A percentile compares a stretch with the other conserved stretches of the same genome.
Conservation (phyloP, 306 rosid genomes). For the Malus asiatica region DNA sequence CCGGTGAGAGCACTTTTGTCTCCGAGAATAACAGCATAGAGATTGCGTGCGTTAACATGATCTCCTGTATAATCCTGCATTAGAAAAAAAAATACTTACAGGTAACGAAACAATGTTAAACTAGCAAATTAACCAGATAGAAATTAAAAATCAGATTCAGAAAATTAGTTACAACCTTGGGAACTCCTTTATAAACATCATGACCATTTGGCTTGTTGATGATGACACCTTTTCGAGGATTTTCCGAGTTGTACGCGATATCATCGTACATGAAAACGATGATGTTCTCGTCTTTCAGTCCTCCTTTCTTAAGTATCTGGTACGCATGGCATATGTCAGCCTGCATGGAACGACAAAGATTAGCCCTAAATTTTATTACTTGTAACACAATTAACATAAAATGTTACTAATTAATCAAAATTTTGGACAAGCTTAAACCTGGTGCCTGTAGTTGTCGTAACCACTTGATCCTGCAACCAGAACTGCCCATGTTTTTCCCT, state of each 20-base stretch:
- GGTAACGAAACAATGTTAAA: neutral
- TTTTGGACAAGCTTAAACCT: constrained; percentile 8
- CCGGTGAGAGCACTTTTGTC: constrained; percentile 40
- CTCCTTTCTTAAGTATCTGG: constrained; percentile 42
- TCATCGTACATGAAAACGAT: constrained; percentile 57
- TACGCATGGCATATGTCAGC: constrained; percentile 61
- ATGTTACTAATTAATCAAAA: too few species aligned
- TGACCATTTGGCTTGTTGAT: constrained; percentile 42
- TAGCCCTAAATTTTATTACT: neutral
- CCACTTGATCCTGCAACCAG: constrained; percentile 41
- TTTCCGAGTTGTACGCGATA: constrained; percentile 19
- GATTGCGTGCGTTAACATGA: constrained; percentile 8
- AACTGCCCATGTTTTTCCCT: constrained; percentile 43
- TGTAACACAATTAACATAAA: neutral
- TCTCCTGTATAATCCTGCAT: constrained; percentile 45
- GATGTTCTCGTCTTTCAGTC: constrained; percentile 40
- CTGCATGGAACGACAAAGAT: neutral
- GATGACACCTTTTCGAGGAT: constrained; percentile 43
- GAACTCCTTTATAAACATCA: constrained; percentile 23
- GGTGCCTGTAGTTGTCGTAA: constrained; percentile 38
- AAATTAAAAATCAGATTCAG: too few species aligned
- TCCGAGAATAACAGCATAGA: constrained; percentile 51
- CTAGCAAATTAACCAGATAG: too few species aligned
- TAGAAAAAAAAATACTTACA: too few species aligned
- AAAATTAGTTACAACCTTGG: too few species aligned